These are phyloP conservation scores for Pichia californica DNA, from an alignment of 805 yeast species.

Conservation along the genomic window DNA sequence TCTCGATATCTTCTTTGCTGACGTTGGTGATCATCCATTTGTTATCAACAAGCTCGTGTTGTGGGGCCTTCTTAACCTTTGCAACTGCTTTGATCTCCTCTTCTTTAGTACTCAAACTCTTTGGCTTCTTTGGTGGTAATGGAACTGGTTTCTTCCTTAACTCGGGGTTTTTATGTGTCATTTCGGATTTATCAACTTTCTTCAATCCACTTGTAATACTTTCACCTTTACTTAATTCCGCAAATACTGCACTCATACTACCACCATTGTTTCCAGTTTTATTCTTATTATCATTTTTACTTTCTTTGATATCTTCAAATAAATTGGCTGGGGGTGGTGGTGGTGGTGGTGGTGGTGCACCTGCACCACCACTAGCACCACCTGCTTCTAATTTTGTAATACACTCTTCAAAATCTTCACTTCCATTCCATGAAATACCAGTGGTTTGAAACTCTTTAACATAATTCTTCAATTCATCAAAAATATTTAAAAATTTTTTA, in stretches of 20 bases:
- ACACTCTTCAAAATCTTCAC: constrained; percentile 56
- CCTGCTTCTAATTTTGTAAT: constrained; percentile 22
- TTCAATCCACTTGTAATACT: constrained; percentile 76
- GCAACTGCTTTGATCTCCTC: neutral
- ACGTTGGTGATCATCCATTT: constrained; percentile 86
- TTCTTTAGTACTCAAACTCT: constrained; percentile 36
- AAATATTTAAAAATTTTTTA: constrained; percentile 49
- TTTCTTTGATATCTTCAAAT: constrained; percentile 34
- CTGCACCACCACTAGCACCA: constrained; percentile 25
- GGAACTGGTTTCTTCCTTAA: constrained; percentile 64
- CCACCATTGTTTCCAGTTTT: constrained; percentile 1
- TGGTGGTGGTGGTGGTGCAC: constrained; percentile 42
- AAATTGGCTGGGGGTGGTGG: constrained; percentile 87
- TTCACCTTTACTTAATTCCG: constrained; percentile 84
- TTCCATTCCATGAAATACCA: constrained; percentile 76
- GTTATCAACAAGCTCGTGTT: constrained; percentile 72
- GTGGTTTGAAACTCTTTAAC: constrained; percentile 73
- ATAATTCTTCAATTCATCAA: constrained; percentile 65
- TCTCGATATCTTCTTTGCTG: constrained; percentile 43
- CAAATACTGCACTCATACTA: constrained; percentile 85
- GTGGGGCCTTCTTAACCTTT: constrained; percentile 29
- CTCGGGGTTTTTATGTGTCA: constrained; percentile 89
- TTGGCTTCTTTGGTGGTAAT: constrained; percentile 79
- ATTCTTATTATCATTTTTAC: neutral
- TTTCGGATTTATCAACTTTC: constrained; percentile 88